Conservation (phyloP, 176 grass and related monocot genomes). For the Hsuehochloa calcarea region DNA sequence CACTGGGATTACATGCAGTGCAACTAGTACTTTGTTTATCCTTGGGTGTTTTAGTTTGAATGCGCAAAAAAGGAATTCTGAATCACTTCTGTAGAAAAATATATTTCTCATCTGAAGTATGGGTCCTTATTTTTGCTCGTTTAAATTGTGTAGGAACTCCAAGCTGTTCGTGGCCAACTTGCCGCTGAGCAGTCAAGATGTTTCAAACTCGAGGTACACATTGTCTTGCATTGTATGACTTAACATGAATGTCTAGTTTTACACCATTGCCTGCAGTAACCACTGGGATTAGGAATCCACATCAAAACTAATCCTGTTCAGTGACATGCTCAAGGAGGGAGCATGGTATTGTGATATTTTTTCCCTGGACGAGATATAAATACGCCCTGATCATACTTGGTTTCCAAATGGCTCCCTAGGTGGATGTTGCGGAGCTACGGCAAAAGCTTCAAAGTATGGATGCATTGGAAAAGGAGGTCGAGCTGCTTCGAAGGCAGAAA, state of each 20-base stretch:
- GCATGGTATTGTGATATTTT: not conserved
- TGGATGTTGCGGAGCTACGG: conserved; percentile 91
- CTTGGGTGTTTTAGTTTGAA: not conserved
- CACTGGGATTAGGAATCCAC: not conserved
- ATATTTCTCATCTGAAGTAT: not conserved
- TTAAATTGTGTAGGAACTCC: conserved; percentile 79
- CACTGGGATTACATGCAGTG: not conserved
- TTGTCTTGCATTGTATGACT: not conserved
- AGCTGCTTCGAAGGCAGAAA: conserved; percentile 80
- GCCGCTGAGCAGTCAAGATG: conserved; percentile 97
- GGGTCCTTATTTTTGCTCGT: conserved; percentile 13
- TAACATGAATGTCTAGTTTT: not conserved
- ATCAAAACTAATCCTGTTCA: not conserved
- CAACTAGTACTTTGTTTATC: not conserved
- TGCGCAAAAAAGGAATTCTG: not conserved
- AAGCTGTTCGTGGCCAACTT: conserved; percentile 89
- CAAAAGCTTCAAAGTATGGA: conserved; percentile 88
- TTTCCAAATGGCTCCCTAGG: conserved; percentile 40
- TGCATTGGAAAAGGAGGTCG: conserved; percentile 78
- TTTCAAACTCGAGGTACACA: conserved; percentile 97
- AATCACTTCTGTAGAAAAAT: not conserved
- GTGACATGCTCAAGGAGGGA: not conserved
- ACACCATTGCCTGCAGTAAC: not conserved
- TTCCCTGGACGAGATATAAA: not conserved
- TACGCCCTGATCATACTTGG: not conserved